These are phyloP conservation scores for Geotrichum candidum DNA, from an alignment of 1,139 yeast species.

Conservation along the genomic window DNA sequence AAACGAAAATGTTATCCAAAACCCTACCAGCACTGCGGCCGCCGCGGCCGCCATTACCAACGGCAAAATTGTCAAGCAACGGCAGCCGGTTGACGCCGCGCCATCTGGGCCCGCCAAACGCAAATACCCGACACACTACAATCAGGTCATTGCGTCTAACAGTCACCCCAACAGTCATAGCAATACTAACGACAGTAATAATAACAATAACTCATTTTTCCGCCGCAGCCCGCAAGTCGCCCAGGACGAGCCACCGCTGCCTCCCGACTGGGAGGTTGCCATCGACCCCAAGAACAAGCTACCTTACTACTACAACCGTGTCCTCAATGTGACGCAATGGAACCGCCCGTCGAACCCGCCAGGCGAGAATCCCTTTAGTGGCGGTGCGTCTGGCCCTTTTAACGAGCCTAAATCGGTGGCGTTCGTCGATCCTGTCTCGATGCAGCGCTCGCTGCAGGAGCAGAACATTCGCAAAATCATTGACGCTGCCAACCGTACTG, in stretches of 20 bases:
- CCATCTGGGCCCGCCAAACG: no score
- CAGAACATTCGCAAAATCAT: conserved; percentile 38
- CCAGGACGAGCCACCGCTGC: conserved; percentile 21
- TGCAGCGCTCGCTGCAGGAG: conserved; percentile 22
- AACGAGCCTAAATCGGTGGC: background rate
- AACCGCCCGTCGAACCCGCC: conserved; percentile 41
- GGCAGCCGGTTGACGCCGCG: no score
- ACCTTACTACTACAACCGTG: conserved; percentile 51
- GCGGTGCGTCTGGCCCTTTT: conserved; percentile 16
- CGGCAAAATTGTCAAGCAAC: no score
- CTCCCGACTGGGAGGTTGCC: conserved; percentile 38
- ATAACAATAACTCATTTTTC: background rate
- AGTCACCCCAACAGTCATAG: conserved; percentile 1
- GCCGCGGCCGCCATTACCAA: no score
- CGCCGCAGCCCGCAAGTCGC: no score
- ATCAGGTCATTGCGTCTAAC: background rate
- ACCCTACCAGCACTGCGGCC: no score
- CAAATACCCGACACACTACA: no score
- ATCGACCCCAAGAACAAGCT: conserved; percentile 30
- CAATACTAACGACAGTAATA: background rate
- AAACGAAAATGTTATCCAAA: background rate
- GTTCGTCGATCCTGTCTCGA: background rate
- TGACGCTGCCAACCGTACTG: conserved; percentile 37
- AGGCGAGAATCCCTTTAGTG: background rate
- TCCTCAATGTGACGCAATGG: conserved; percentile 50